Evolutionary conservation across 768 basidiomycete species (phyloP).

Genomic region (Trametes cingulata): DNA sequence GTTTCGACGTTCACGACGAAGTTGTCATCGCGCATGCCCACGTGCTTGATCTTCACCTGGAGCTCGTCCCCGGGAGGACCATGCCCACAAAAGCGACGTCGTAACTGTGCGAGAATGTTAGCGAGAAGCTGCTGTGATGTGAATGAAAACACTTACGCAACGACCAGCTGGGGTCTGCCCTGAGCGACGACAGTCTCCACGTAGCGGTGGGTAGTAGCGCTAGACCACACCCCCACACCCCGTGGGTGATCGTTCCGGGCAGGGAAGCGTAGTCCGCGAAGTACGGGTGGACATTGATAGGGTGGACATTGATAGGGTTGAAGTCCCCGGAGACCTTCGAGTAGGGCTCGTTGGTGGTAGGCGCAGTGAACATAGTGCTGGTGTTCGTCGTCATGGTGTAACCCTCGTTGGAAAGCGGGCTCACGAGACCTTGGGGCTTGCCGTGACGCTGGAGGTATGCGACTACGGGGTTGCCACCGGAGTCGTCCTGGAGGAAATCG

Average conservation of each 20-base stretch:
- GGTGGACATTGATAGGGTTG: conserved; percentile 99
- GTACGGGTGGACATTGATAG: conserved; percentile 98
- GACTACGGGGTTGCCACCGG: conserved; percentile 90
- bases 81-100: conserved; percentile 96
- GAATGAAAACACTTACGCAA: conserved; percentile 56
- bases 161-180: conserved; percentile 88
- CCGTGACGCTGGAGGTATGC: conserved; percentile 94
- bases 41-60: conserved; percentile 83
- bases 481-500: conserved; percentile 83
- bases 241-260: conserved; percentile 96
- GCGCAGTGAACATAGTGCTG: conserved; percentile 73
- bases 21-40: conserved; percentile 90
- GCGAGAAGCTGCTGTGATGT: neutral
- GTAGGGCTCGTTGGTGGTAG: conserved; percentile 93
- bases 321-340: conserved; percentile 96
- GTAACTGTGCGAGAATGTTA: conserved; percentile 52
- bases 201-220: conserved; percentile 89
- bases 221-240: conserved; percentile 97
- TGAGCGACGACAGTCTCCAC: conserved; percentile 94
- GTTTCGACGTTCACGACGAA: conserved; percentile 91
- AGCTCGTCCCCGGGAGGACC: conserved; percentile 93
- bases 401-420: conserved; percentile 80
- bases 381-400: conserved; percentile 75
- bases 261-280: conserved; percentile 92
- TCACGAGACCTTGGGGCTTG: conserved; percentile 68